Conservation (phyloP, 164 flowering plant species). For the Vitis rupestris region DNA sequence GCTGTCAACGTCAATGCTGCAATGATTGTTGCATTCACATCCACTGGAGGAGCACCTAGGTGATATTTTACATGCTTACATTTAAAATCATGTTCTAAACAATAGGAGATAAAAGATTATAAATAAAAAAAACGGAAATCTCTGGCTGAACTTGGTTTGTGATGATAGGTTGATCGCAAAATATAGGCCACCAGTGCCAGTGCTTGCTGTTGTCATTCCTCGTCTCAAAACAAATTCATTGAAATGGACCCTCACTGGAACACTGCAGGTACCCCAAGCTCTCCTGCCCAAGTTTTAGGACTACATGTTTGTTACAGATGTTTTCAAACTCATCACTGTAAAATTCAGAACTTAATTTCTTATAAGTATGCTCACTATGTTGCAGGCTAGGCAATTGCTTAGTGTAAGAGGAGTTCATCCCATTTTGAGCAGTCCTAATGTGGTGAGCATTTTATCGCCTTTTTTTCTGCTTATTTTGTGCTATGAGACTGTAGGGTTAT, state of each 20-base stretch:
- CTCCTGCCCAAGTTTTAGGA: not conserved
- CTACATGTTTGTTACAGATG: not conserved
- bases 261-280: slow-evolving; percentile 32
- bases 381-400: slow-evolving; percentile 55
- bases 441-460: slow-evolving; percentile 19
- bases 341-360: not conserved
- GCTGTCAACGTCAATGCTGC: slow-evolving; percentile 49
- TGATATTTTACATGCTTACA: slow-evolving; percentile 1
- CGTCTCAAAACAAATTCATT: slow-evolving; percentile 27
- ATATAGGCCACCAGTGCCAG: slow-evolving; percentile 49
- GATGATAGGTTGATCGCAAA: slow-evolving; percentile 45
- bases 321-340: not conserved
- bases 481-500: not conserved
- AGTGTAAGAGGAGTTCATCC: slow-evolving; percentile 48
- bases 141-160: not conserved
- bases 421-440: slow-evolving; percentile 36
- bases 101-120: not conserved
- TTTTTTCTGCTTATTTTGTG: not conserved
- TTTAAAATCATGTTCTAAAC: too few relatives aligned
- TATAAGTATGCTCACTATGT: not conserved
- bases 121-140: not conserved
- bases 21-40: slow-evolving; percentile 49
- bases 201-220: slow-evolving; percentile 49
- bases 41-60: slow-evolving; percentile 61
- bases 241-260: slow-evolving; percentile 43